Conservation (phyloP, 2,329 filamentous ascomycete species). For the Coniochaeta prunicola region DNA sequence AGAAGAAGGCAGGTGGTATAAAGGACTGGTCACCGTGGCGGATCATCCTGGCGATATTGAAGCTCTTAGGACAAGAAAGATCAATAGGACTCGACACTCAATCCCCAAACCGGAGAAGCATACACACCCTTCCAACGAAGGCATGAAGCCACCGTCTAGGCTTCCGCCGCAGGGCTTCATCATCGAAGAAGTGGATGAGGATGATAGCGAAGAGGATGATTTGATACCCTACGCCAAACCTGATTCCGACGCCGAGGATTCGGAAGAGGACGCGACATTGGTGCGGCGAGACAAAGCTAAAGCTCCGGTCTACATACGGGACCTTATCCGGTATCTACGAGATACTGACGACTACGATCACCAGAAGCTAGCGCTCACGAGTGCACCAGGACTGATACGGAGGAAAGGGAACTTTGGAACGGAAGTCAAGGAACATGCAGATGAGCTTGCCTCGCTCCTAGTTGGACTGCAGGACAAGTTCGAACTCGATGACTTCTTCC, state of each 20-base stretch:
- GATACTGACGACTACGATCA: conserved; percentile 80
- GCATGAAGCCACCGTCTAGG: conserved; percentile 15
- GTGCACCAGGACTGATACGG: conserved; percentile 73
- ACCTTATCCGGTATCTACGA: conserved; percentile 70
- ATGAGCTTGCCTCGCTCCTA: conserved; percentile 71
- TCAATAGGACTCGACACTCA: conserved; percentile 6
- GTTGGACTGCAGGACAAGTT: conserved; percentile 80
- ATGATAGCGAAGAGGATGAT: conserved; percentile 57
- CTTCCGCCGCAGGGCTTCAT: conserved; percentile 37
- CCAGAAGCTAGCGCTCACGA: conserved; percentile 70
- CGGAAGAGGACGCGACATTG: conserved; percentile 85
- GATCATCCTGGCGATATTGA: conserved; percentile 57
- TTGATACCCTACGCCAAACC: conserved; percentile 76
- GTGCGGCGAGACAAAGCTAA: conserved; percentile 76
- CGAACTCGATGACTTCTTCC: conserved; percentile 70
- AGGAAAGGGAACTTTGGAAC: conserved; percentile 83
- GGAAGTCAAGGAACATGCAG: conserved; percentile 76
- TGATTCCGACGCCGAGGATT: conserved; percentile 82
- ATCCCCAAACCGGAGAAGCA: conserved; percentile 12
- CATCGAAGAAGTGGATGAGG: conserved; percentile 59
- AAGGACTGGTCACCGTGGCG: conserved; percentile 52
- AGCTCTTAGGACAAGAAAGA: conserved; percentile 27
- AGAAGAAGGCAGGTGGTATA: conserved; percentile 69
- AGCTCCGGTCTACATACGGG: conserved; percentile 84
- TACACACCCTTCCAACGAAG: conserved; percentile 15